Evolutionary conservation across 371 early-diverging fungal genomes (phyloP).

Genomic region (Mucor lusitanicus): DNA sequence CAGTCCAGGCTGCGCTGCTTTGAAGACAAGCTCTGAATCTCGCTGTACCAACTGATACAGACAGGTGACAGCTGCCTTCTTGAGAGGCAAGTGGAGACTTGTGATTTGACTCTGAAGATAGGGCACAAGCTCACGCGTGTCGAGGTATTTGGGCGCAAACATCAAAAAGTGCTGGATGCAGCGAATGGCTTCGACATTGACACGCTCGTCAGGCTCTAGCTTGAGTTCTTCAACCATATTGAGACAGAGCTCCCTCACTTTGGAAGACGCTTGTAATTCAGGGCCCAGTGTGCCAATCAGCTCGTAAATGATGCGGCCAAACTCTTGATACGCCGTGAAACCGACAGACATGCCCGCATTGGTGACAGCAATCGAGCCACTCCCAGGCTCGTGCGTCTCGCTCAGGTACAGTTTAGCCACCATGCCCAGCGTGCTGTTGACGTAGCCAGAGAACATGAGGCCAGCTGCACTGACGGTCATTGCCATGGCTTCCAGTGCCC

Average conservation of each 20-base stretch:
- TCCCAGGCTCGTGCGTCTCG: constrained; percentile 83
- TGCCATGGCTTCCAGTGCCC: constrained; percentile 89
- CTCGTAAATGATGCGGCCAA: constrained; percentile 89
- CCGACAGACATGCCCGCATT: constrained; percentile 65
- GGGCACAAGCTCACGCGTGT: constrained; percentile 69
- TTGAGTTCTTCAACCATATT: constrained; percentile 78
- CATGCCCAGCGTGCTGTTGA: constrained; percentile 83
- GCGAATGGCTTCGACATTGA: constrained; percentile 85
- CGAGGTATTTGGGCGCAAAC: constrained; percentile 82
- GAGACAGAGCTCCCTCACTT: constrained; percentile 76
- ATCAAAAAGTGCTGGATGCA: constrained; percentile 89
- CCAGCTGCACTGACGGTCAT: constrained; percentile 89
- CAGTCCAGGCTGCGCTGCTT: constrained; percentile 64
- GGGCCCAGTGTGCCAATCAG: constrained; percentile 92
- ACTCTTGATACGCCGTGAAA: constrained; percentile 67
- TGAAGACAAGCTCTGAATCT: constrained; percentile 75
- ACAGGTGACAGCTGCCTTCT: constrained; percentile 83
- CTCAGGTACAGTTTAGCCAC: constrained; percentile 84
- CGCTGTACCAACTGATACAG: constrained; percentile 85
- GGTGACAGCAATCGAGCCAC: constrained; percentile 62
- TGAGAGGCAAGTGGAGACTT: constrained; percentile 68
- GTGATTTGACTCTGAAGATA: constrained; percentile 76
- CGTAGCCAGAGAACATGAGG: constrained; percentile 87
- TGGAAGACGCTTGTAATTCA: constrained; percentile 76
- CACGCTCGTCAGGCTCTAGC: constrained; percentile 77